phyloP scores from a whole-genome alignment of 2,329 filamentous ascomycete genomes.

The Hysterium pulicare region DNA sequence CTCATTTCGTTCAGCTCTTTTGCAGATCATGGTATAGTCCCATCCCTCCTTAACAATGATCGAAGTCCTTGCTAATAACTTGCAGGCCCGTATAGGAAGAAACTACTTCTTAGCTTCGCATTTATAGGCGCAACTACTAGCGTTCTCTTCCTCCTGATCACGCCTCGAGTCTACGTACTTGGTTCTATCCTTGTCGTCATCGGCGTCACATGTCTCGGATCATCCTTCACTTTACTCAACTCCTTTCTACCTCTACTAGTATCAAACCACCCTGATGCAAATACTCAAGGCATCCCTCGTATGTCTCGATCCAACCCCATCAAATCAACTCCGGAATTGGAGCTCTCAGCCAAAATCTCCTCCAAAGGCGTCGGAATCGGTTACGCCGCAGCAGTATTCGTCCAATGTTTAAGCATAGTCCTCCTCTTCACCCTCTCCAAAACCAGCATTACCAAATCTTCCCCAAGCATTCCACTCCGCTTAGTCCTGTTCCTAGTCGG shows the following conservation, averaged over 20 bases:
- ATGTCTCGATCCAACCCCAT: slow-evolving; percentile 7
- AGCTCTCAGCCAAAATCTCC: slow-evolving; percentile 80
- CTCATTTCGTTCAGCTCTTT: slow-evolving; percentile 91
- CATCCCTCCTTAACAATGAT: background rate
- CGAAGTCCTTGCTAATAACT: background rate
- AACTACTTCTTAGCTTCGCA: slow-evolving; percentile 74
- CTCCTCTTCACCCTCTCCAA: slow-evolving; percentile 59
- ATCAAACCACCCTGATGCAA: slow-evolving; percentile 64
- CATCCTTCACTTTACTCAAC: slow-evolving; percentile 94
- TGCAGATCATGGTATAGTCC: slow-evolving; percentile 74
- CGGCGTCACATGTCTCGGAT: slow-evolving; percentile 85
- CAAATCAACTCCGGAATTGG: slow-evolving; percentile 61
- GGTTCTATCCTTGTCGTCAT: slow-evolving; percentile 78
- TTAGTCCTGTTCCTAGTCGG: slow-evolving; percentile 80
- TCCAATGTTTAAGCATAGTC: slow-evolving; percentile 74
- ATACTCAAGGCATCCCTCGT: slow-evolving; percentile 19
- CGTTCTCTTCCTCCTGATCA: slow-evolving; percentile 77
- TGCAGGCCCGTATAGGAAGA: slow-evolving; percentile 69
- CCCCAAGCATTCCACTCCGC: slow-evolving; percentile 76
- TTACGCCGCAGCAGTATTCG: slow-evolving; percentile 76
- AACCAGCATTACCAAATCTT: slow-evolving; percentile 51
- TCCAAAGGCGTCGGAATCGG: slow-evolving; percentile 86
- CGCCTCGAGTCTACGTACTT: slow-evolving; percentile 70
- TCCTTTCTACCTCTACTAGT: slow-evolving; percentile 87
- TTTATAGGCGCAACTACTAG: slow-evolving; percentile 73